Evolutionary conservation across 169 alveolate species (phyloP), one percentile per base, ranked within the genome.

Genomic region (Cryptosporidium tyzzeri): DNA sequence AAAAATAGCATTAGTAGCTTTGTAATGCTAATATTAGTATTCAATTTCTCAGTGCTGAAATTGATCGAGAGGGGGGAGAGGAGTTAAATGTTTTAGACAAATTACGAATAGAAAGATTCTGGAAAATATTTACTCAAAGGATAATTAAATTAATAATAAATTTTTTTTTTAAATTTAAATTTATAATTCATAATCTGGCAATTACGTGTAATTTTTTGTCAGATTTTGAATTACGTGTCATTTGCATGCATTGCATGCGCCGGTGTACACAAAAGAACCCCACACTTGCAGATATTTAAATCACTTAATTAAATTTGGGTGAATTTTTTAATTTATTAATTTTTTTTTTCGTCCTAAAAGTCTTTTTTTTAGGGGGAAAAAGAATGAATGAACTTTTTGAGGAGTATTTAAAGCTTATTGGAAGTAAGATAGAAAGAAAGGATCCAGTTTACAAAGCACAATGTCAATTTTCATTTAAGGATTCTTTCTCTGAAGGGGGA

Each of bases 401-500:
- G 29, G 86, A 73, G 68, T 73, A 73, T 59, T 12, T 73, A n/a
- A 33, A 7, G 18, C 55, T 29, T 35, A 21, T 80, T 16, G 31
- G 35, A 21, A 31, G 41, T 4, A 37, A 61, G 62, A 26, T 80
- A 65, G 59, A 61, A 39, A 80, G 67, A 26, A 41, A 35, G 39
- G 68, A 37, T 9, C 45, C 65, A 0, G 73, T 80, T 5, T 80
- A 29, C 21, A 80, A 50, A 14, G n/a, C 89, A n/a, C 69, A 80
- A 31, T 80, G 89, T 33, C 89, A 80, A 39, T 12, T 80, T 10
- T 48, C 89, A 26, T 80, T 80, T 45, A 80, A 65, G 39, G 55
- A 80, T 31, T 31, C 62, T 16, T 41, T 44, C 23, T 80, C 89
- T 4, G 44, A 37, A 7, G 91, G 86, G 68, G 97, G 97, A 26